Evolutionary conservation across 2,329 filamentous ascomycete species (phyloP).

Genomic region (Erysiphe pulchra): DNA sequence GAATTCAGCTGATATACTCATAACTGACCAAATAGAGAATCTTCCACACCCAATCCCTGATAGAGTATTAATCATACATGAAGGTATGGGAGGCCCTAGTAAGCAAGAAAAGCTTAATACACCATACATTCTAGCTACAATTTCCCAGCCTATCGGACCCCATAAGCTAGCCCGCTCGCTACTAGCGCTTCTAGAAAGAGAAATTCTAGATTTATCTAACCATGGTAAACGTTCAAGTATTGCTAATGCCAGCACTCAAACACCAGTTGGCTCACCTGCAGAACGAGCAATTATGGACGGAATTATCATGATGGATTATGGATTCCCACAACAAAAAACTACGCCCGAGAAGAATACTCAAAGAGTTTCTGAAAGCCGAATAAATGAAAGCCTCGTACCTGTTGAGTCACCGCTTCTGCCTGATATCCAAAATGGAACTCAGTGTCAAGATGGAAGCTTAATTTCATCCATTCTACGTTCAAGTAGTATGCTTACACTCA

Average conservation of each 20-base stretch:
- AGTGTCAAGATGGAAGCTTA: not conserved
- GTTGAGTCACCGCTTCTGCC: not conserved
- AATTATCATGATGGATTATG: constrained; percentile 6
- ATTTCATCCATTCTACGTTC: not conserved
- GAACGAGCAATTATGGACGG: constrained; percentile 5
- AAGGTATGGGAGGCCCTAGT: constrained; percentile 2
- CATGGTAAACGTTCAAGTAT: not conserved
- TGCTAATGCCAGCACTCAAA: constrained; percentile 6
- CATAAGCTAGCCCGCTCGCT: constrained; percentile 10
- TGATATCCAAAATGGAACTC: not conserved
- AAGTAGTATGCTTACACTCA: not conserved
- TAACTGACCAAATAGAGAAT: constrained; percentile 4
- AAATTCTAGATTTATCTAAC: not conserved
- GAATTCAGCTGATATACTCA: constrained; percentile 4
- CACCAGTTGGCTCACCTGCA: constrained; percentile 7
- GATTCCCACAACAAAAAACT: constrained; percentile 2
- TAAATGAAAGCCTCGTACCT: not conserved
- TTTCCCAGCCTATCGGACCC: constrained; percentile 8
- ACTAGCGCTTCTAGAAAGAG: constrained; percentile 5
- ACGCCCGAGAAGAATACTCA: not conserved
- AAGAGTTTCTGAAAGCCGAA: not conserved
- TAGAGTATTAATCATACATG: constrained; percentile 6
- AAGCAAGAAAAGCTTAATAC: constrained; percentile 1
- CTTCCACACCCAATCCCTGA: constrained; percentile 1
- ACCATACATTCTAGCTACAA: constrained; percentile 2